phyloP scores from a whole-genome alignment of 441 rosid genomes.

The Francoa sonchifolia region DNA sequence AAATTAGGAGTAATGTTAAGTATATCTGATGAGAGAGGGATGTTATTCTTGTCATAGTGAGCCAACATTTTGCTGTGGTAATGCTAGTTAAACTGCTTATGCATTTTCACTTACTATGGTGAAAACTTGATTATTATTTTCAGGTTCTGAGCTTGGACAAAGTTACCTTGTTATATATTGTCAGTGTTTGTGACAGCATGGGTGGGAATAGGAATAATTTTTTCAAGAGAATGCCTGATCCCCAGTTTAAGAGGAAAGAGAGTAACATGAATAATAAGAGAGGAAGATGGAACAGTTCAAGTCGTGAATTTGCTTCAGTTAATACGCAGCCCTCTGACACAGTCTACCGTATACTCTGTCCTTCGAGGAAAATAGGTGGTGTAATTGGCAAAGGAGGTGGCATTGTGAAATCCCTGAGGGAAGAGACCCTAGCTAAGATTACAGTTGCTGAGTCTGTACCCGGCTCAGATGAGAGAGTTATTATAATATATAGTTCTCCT shows the following conservation, averaged over 20 bases:
- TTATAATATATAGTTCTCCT: constrained; percentile 37
- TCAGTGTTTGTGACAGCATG: constrained; percentile 18
- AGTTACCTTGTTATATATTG: background rate
- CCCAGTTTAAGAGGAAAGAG: constrained; percentile 36
- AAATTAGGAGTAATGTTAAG: too few relatives aligned
- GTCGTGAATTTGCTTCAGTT: constrained; percentile 22
- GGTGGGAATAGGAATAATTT: constrained; percentile 25
- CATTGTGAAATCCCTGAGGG: constrained; percentile 38
- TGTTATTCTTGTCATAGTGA: too few relatives aligned
- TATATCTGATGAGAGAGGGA: too few relatives aligned
- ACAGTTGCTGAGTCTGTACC: constrained; percentile 41
- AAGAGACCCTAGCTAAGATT: constrained; percentile 42
- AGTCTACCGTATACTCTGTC: constrained; percentile 46
- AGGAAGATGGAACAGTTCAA: constrained; percentile 25
- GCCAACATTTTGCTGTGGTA: too few relatives aligned
- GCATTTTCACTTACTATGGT: too few relatives aligned
- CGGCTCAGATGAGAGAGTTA: constrained; percentile 56
- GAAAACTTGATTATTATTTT: too few relatives aligned
- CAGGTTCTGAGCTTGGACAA: background rate
- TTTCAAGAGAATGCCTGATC: constrained; percentile 21
- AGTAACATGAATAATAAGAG: constrained; percentile 18
- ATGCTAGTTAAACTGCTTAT: too few relatives aligned
- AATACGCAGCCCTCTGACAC: constrained; percentile 32
- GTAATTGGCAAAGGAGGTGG: constrained; percentile 53
- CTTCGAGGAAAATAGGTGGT: constrained; percentile 47